These are phyloP conservation scores for Chenopodium berlandieri DNA, from an alignment of 148 eudicot species.

Conservation along the genomic window DNA sequence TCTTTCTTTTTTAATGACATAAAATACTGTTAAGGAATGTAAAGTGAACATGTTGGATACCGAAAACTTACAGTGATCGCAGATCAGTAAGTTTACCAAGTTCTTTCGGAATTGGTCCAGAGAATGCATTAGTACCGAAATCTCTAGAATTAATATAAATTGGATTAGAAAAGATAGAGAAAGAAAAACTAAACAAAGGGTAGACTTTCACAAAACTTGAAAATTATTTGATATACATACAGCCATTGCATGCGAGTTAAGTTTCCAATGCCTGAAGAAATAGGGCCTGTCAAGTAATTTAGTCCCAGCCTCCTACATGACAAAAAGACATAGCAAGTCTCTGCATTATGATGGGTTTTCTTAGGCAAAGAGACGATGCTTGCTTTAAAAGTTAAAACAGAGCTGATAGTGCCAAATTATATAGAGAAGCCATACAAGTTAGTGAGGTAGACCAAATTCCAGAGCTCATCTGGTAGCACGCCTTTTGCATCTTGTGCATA, in stretches of 20 bases:
- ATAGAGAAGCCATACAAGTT: constrained; percentile 15
- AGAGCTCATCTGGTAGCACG: constrained; percentile 69
- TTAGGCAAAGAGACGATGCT: background rate
- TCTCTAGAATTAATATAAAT: background rate
- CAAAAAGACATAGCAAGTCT: background rate
- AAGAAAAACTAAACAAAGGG: background rate
- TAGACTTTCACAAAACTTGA: background rate
- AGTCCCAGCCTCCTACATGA: constrained; percentile 47
- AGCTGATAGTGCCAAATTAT: background rate
- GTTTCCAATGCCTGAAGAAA: constrained; percentile 68
- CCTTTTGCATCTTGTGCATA: constrained; percentile 49
- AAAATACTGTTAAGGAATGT: background rate
- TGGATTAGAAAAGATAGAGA: background rate
- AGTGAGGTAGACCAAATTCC: constrained; percentile 59
- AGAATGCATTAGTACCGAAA: background rate
- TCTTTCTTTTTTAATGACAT: too few species aligned
- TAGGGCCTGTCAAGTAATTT: constrained; percentile 68
- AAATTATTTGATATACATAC: constrained; percentile 32
- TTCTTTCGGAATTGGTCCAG: background rate
- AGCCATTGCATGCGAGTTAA: constrained; percentile 61
- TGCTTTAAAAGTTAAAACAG: background rate
- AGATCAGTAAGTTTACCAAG: background rate
- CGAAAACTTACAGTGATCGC: constrained; percentile 48
- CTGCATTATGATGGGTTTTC: too few species aligned
- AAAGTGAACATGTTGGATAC: constrained; percentile 5